A percentile compares a stretch with the other conserved stretches of the same genome.
phyloP scores from a whole-genome alignment of 768 basidiomycete genomes.

The Tricholoma bakamatsutake region DNA sequence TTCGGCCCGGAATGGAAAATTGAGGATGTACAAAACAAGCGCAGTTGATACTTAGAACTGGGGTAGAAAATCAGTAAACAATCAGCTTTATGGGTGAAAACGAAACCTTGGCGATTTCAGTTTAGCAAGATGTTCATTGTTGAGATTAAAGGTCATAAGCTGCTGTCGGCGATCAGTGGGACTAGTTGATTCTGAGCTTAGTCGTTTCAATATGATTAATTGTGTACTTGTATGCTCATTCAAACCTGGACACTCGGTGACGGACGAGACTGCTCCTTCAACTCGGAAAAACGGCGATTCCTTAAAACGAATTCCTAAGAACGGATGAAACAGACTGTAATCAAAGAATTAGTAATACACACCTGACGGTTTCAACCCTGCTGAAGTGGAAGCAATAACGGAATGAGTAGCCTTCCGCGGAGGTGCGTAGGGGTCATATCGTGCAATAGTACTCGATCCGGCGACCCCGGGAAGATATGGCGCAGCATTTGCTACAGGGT shows the following conservation, averaged over 20 bases:
- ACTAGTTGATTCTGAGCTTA: constrained; percentile 60
- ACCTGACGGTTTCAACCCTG: constrained; percentile 28
- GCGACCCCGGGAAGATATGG: constrained; percentile 21
- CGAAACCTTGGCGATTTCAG: constrained; percentile 51
- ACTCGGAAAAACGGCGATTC: constrained; percentile 72
- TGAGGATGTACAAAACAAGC: constrained; percentile 86
- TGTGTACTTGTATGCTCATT: neutral
- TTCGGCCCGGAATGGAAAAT: constrained; percentile 53
- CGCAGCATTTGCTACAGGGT: constrained; percentile 19
- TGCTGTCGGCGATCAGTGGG: constrained; percentile 73
- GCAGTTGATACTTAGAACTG: constrained; percentile 72
- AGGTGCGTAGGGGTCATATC: constrained; percentile 65
- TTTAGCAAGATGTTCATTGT: constrained; percentile 55
- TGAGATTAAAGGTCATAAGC: constrained; percentile 58
- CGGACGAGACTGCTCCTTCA: constrained; percentile 56
- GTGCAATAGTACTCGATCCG: constrained; percentile 31
- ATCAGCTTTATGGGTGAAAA: constrained; percentile 3
- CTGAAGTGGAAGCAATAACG: constrained; percentile 29
- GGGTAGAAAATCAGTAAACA: constrained; percentile 4
- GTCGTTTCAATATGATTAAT: neutral
- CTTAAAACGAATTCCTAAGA: constrained; percentile 66
- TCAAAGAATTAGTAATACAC: constrained; percentile 1
- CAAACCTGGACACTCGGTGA: constrained; percentile 78
- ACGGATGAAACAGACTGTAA: constrained; percentile 3
- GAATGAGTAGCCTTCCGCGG: constrained; percentile 38